Conservation (phyloP, 768 basidiomycete genomes). For the Crucibulum laeve region DNA sequence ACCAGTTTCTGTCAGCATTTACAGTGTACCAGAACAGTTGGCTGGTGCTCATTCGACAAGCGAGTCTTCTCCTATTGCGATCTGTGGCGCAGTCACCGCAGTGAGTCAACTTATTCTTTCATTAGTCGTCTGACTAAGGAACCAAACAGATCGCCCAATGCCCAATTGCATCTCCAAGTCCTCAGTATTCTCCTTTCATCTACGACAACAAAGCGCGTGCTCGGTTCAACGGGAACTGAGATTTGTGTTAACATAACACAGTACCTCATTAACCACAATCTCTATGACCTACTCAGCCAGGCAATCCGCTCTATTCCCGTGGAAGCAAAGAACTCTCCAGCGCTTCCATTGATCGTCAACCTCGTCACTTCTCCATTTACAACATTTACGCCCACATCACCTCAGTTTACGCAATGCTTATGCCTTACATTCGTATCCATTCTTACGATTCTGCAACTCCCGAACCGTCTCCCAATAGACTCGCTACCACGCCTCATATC, state of each 20-base stretch:
- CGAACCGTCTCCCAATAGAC: conserved; percentile 63
- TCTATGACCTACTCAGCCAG: conserved; percentile 37
- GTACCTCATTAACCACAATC: conserved; percentile 43
- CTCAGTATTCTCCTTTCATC: conserved; percentile 43
- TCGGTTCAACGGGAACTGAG: conserved; percentile 28
- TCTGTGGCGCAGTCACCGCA: conserved; percentile 44
- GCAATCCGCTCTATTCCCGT: conserved; percentile 44
- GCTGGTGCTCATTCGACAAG: conserved; percentile 55
- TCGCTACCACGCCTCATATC: conserved; percentile 64
- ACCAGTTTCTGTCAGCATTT: conserved; percentile 2
- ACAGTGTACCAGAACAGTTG: conserved; percentile 36
- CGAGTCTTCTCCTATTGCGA: conserved; percentile 43
- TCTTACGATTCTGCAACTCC: conserved; percentile 72
- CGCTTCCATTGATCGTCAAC: conserved; percentile 41
- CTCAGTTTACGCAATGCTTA: conserved; percentile 28
- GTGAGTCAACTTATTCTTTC: conserved; percentile 32
- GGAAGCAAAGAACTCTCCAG: conserved; percentile 51
- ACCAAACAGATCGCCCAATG: conserved; percentile 40
- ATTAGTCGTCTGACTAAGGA: background rate
- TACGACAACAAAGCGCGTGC: conserved; percentile 12
- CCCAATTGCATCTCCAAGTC: conserved; percentile 44
- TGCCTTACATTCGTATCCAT: conserved; percentile 45
- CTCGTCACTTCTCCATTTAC: conserved; percentile 40
- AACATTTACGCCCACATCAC: conserved; percentile 16
- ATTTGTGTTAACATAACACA: conserved; percentile 28